Percentiles rank a stretch among this genome's conserved stretches.
These are phyloP conservation scores for Solanum chmielewskii DNA, from an alignment of 257 asterid genomes.

Conservation along the genomic window DNA sequence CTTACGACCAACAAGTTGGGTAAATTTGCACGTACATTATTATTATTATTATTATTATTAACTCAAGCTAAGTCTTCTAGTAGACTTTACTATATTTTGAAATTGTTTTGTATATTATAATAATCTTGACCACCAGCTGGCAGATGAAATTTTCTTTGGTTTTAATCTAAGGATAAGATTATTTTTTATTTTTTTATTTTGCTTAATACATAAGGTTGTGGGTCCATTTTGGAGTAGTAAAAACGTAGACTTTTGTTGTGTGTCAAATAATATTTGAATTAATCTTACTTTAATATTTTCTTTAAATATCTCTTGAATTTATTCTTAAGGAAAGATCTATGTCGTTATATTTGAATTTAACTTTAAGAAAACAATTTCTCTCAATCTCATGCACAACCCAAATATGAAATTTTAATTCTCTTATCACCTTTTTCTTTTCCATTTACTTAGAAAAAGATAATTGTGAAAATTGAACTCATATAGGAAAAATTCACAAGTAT, in stretches of 20 bases:
- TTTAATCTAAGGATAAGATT: background rate
- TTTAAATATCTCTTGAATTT: background rate
- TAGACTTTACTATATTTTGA: background rate
- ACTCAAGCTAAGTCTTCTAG: background rate
- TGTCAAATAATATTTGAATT: background rate
- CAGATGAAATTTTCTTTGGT: background rate
- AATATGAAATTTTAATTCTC: background rate
- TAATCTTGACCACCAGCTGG: background rate
- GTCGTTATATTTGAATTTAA: background rate
- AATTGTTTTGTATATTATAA: background rate
- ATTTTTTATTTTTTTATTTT: background rate
- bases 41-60: background rate
- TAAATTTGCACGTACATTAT: background rate
- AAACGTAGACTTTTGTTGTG: conserved; percentile 2
- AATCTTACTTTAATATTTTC: background rate
- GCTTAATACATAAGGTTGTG: conserved; percentile 39
- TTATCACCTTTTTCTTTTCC: background rate
- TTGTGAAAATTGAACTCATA: background rate
- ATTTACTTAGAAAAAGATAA: background rate
- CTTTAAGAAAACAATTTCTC: background rate
- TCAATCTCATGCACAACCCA: background rate
- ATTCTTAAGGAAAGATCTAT: background rate
- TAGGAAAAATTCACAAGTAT: too few relatives aligned
- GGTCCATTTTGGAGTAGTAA: conserved; percentile 36
- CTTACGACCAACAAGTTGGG: background rate